Evolutionary conservation across 257 asterid genomes (phyloP).

Genomic region (Salvia miltiorrhiza): DNA sequence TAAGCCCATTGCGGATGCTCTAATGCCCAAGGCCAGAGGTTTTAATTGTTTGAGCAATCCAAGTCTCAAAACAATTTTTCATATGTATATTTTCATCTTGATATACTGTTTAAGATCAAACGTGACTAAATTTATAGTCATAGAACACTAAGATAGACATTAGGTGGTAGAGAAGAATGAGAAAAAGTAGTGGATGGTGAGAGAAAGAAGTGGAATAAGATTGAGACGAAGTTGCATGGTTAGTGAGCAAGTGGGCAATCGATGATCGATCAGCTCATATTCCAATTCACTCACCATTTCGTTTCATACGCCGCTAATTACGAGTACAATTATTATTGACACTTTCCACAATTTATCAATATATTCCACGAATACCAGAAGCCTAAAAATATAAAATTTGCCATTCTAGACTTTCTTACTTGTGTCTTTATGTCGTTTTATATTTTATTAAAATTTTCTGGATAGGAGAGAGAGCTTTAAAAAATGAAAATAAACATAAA

Average conservation of each 20-base stretch:
- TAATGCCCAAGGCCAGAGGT: too few relatives aligned
- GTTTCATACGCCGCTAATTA: neutral
- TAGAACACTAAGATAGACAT: neutral
- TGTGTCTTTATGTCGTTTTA: too few relatives aligned
- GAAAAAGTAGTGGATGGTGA: slow-evolving; percentile 14
- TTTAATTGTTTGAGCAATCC: neutral
- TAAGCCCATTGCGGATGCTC: too few relatives aligned
- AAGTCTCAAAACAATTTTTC: neutral
- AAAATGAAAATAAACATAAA: too few relatives aligned
- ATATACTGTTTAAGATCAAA: neutral
- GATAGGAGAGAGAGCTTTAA: too few relatives aligned
- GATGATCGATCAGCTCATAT: neutral
- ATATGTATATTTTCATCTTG: neutral
- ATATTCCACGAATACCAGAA: too few relatives aligned
- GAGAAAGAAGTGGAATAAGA: neutral
- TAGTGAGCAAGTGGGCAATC: slow-evolving; percentile 28
- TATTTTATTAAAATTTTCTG: too few relatives aligned
- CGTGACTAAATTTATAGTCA: too few relatives aligned
- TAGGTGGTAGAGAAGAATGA: neutral
- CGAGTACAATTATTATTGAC: neutral
- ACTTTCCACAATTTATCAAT: neutral
- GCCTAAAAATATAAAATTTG: too few relatives aligned
- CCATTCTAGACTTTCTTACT: too few relatives aligned
- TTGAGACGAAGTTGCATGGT: slow-evolving; percentile 14
- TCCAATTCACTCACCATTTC: slow-evolving; percentile 16